phyloP scores from a whole-genome alignment of 164 flowering plant genomes.

The Protea cynaroides region DNA sequence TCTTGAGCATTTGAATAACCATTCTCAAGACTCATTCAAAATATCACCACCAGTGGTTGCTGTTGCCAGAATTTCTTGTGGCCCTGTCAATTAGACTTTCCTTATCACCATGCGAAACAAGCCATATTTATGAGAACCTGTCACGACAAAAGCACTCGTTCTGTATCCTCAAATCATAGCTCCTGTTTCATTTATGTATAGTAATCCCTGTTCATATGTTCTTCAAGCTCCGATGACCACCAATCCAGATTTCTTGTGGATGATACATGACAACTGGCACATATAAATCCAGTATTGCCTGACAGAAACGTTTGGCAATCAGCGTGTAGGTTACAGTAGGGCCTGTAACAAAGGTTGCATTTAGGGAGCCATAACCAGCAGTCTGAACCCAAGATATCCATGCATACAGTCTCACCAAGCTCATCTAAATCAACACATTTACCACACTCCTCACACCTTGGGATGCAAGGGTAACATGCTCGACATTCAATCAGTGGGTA shows the following conservation, averaged over 20 bases:
- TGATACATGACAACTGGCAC: conserved; percentile 30
- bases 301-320: neutral
- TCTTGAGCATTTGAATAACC: too few species aligned
- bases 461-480: conserved; percentile 57
- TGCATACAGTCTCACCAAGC: conserved; percentile 41
- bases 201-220: neutral
- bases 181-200: too few species aligned
- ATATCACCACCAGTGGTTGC: too few species aligned
- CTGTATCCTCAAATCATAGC: too few species aligned
- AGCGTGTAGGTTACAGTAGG: conserved; percentile 47
- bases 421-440: conserved; percentile 44
- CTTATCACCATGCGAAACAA: too few species aligned
- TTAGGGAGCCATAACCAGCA: conserved; percentile 78
- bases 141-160: too few species aligned
- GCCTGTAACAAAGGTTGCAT: conserved; percentile 62
- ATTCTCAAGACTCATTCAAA: too few species aligned
- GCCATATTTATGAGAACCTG: too few species aligned
- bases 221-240: conserved; percentile 1
- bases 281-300: conserved; percentile 34
- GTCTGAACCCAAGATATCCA: conserved; percentile 42
- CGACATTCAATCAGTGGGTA: conserved; percentile 28
- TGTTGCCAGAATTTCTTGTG: too few species aligned
- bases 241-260: neutral
- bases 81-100: too few species aligned
- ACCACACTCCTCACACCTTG: conserved; percentile 76